Evolutionary conservation across 1,139 yeast genomes (phyloP).

Genomic region (Insectozyma bohioensis): DNA sequence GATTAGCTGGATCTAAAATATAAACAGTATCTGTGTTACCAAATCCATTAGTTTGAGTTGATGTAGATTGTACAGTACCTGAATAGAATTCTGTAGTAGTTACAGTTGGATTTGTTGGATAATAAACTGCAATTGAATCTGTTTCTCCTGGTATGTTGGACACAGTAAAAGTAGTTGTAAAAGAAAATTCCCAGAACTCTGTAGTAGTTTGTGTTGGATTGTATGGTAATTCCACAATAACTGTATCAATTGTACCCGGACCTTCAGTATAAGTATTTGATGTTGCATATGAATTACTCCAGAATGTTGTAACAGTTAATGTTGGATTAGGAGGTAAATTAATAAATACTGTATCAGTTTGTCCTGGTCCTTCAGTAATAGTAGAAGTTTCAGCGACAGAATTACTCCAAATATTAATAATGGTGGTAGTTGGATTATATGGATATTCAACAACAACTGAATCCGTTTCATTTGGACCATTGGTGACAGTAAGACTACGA

Average conservation of each 20-base stretch:
- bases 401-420: conserved; percentile 5
- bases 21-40: conserved; percentile 16
- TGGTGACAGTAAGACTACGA: conserved; percentile 9
- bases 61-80: conserved; percentile 17
- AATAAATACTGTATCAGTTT: conserved; percentile 14
- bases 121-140: conserved; percentile 19
- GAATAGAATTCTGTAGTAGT: conserved; percentile 14
- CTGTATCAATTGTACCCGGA: conserved; percentile 18
- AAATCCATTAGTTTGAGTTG: conserved; percentile 6
- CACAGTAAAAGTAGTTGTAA: conserved; percentile 1
- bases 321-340: conserved; percentile 17
- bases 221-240: conserved; percentile 20
- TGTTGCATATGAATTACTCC: conserved; percentile 15
- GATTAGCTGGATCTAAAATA: conserved; percentile 17
- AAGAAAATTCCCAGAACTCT: neutral
- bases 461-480: conserved; percentile 4
- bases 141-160: conserved; percentile 12
- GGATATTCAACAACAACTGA: conserved; percentile 16
- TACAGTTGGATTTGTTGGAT: conserved; percentile 14
- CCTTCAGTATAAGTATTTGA: conserved; percentile 8
- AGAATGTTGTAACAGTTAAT: conserved; percentile 7
- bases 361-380: conserved; percentile 8
- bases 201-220: conserved; percentile 15
- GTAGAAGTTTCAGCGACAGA: conserved; percentile 17
- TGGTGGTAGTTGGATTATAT: conserved; percentile 5